Evolutionary conservation across 768 basidiomycete species (phyloP), one percentile per base, ranked within the genome.

Genomic region (Lactarius tabidus): DNA sequence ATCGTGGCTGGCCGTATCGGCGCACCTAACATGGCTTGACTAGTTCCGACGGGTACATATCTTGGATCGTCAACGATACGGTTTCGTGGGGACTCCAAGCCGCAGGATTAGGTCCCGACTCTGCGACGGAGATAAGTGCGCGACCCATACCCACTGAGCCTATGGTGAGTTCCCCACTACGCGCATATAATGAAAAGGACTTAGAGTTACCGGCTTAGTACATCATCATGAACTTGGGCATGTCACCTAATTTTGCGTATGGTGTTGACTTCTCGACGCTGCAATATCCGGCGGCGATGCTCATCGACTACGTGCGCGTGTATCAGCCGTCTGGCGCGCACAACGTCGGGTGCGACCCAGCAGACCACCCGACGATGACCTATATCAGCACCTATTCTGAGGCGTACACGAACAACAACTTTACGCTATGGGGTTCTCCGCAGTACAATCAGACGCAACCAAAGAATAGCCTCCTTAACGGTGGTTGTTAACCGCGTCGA

Each of bases 301-400:
- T 78, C 56, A 79, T 96, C 48, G 93, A 97, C 73, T 97, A 89
- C 78, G 85, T 98, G 61, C 85, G 95, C 28, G 91, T 98, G 9
- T 98, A 97, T 75, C 95, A 97, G 73, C 85, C 85, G 3, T 78
- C 81, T 71, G 75, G 84, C 67, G 73, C 81, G 35, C 80, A 85
- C 63, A 95, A 94, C 73, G 81, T 93, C 59, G 94, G 95, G 18
- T 98, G 95, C 72, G 87, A 91, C 72, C 95, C 95, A 15, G 72
- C 76, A 53, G 82, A 84, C 52, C 89, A 83, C 74, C 95, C 96
- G 1, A 98, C 96, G 0, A 76, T 82, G 57, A 80, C 81, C 15
- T 98, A 98, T 74, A 98, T 96, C 74, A 77, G 88, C 56, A 75
- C 84, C 84, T 82, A 84, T 71, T 72, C 83, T 31, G 85, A 86